A percentile compares a stretch with the other conserved stretches of the same genome.
These are phyloP conservation scores for Ustilago hordei DNA, from an alignment of 1,284 basidiomycete genomes.

Conservation along the genomic window DNA sequence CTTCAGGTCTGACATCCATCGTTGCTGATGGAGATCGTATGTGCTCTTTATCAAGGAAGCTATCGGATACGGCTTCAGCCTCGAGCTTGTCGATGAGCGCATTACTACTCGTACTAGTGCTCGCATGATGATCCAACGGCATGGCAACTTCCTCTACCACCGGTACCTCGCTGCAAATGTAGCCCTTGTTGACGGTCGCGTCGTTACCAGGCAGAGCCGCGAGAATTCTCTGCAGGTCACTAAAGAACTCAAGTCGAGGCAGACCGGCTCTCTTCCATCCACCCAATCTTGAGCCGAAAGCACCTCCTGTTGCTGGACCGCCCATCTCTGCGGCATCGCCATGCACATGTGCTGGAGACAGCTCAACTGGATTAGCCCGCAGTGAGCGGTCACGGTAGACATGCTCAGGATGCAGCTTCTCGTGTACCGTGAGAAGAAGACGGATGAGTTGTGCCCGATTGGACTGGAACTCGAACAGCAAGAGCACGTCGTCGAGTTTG, in stretches of 20 bases:
- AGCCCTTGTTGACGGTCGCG: conserved; percentile 27
- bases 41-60: conserved; percentile 28
- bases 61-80: conserved; percentile 30
- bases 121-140: conserved; percentile 28
- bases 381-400: conserved; percentile 40
- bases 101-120: conserved; percentile 12
- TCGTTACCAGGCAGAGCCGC: conserved; percentile 45
- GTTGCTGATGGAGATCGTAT: conserved; percentile 11
- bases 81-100: conserved; percentile 38
- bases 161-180: conserved; percentile 23
- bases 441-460: conserved; percentile 50
- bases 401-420: conserved; percentile 50
- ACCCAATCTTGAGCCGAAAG: conserved; percentile 36
- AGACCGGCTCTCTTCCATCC: conserved; percentile 48
- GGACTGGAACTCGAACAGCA: conserved; percentile 61
- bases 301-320: conserved; percentile 22
- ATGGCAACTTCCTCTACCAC: conserved; percentile 36
- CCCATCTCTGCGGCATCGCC: conserved; percentile 43
- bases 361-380: conserved; percentile 38
- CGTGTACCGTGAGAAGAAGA: conserved; percentile 54
- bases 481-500: conserved; percentile 52
- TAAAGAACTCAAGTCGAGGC: conserved; percentile 52
- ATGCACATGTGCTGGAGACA: conserved; percentile 45
- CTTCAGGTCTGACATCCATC: not conserved
- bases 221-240: conserved; percentile 39